Percentiles rank a stretch among this genome's conserved stretches.
Evolutionary conservation across 495 filamentous ascomycete species (phyloP).

Genomic region (Tuber melanosporum): DNA sequence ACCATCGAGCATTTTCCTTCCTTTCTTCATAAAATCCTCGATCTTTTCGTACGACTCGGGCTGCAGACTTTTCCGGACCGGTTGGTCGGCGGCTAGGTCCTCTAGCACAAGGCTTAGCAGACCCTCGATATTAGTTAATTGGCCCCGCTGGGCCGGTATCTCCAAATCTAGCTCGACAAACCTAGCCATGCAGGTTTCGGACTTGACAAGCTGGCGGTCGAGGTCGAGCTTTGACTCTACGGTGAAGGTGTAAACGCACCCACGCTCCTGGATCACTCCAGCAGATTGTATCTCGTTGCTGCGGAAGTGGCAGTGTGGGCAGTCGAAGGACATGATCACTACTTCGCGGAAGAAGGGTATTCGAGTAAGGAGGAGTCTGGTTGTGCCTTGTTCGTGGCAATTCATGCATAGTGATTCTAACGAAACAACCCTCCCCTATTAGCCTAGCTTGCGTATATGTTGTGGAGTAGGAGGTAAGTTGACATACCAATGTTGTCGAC

Average conservation of each 20-base stretch:
- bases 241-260: constrained; percentile 68
- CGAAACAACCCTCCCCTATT: not conserved
- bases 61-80: constrained; percentile 60
- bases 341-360: constrained; percentile 97
- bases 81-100: constrained; percentile 69
- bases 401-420: constrained; percentile 72
- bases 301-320: constrained; percentile 75
- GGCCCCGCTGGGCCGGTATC: constrained; percentile 78
- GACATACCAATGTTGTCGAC: constrained; percentile 45
- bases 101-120: constrained; percentile 67
- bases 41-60: constrained; percentile 74
- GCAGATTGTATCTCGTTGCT: constrained; percentile 91
- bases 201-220: constrained; percentile 81
- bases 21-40: constrained; percentile 60
- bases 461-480: not conserved
- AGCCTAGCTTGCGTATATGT: not conserved
- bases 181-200: constrained; percentile 72
- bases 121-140: constrained; percentile 88
- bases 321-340: constrained; percentile 93
- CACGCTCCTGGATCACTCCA: constrained; percentile 80
- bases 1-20: constrained; percentile 65
- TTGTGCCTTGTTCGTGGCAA: constrained; percentile 78
- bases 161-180: constrained; percentile 84
- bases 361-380: constrained; percentile 74
- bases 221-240: constrained; percentile 65